A percentile compares a stretch with the other conserved stretches of the same genome.
phyloP scores from a whole-genome alignment of 2,329 filamentous ascomycete species.

The Metarhizium sp. region DNA sequence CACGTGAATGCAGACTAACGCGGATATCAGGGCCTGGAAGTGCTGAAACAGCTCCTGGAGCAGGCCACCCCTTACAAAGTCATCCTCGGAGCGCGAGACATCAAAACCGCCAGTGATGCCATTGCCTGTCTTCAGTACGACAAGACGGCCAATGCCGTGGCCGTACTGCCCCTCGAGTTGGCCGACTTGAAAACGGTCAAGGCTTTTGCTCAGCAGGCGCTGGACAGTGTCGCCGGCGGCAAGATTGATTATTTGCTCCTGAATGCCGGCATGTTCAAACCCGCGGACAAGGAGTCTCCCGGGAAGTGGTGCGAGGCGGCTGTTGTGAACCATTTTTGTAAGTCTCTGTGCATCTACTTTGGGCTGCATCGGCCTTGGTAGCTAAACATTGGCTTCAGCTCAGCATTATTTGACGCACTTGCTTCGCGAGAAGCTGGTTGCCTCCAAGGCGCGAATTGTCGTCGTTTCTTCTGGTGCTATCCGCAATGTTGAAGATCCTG shows the following conservation, averaged over 20 bases:
- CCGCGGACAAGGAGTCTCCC: constrained; percentile 23
- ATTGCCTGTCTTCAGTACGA: constrained; percentile 33
- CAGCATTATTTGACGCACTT: constrained; percentile 45
- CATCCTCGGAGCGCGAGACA: constrained; percentile 41
- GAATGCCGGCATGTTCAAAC: constrained; percentile 36
- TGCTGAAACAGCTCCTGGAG: constrained; percentile 39
- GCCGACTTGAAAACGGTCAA: constrained; percentile 33
- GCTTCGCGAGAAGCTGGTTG: constrained; percentile 35
- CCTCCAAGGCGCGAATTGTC: constrained; percentile 36
- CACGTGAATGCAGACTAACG: neutral
- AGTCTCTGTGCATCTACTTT: constrained; percentile 7
- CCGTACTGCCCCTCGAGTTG: constrained; percentile 39
- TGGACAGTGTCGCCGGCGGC: constrained; percentile 29
- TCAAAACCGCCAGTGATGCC: constrained; percentile 27
- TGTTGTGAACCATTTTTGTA: constrained; percentile 44
- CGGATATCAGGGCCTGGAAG: constrained; percentile 36
- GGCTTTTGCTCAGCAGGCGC: constrained; percentile 34
- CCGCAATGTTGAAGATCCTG: constrained; percentile 27
- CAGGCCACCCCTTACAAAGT: constrained; percentile 35
- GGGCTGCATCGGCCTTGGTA: neutral
- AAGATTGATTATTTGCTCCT: constrained; percentile 40
- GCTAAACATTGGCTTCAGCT: constrained; percentile 21
- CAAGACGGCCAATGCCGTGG: constrained; percentile 27
- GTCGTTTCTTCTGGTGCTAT: constrained; percentile 42
- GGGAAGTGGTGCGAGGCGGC: constrained; percentile 41